Percentiles rank a stretch among this genome's conserved stretches.
phyloP scores from a whole-genome alignment of 495 filamentous ascomycete species.

The Diplogelasinospora grovesii region DNA sequence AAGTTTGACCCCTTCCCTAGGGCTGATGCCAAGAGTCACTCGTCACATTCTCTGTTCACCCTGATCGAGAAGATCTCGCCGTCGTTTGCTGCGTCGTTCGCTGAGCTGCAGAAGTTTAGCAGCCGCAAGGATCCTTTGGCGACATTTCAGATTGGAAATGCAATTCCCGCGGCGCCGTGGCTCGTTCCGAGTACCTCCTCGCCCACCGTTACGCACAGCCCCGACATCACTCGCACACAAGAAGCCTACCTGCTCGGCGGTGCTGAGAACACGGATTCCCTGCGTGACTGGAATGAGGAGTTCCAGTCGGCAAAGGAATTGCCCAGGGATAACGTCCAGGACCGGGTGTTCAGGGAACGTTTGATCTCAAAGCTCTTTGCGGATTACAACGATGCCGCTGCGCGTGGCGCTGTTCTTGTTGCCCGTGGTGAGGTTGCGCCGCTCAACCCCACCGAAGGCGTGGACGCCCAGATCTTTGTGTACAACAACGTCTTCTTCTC shows the following conservation, averaged over 20 bases:
- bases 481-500: constrained; percentile 99
- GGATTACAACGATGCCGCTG: constrained; percentile 93
- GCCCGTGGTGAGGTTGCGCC: constrained; percentile 89
- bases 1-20: constrained; percentile 89
- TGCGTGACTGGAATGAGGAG: constrained; percentile 99
- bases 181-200: constrained; percentile 64
- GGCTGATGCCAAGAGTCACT: constrained; percentile 59
- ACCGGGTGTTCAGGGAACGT: constrained; percentile 92
- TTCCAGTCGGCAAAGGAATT: constrained; percentile 95
- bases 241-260: constrained; percentile 87
- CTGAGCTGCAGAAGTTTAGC: constrained; percentile 69
- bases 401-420: constrained; percentile 86
- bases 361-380: constrained; percentile 93
- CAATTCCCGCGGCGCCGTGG: constrained; percentile 90
- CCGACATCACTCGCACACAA: constrained; percentile 84
- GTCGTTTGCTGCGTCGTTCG: constrained; percentile 69
- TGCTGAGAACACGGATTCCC: constrained; percentile 83
- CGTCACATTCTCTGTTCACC: constrained; percentile 79
- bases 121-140: constrained; percentile 78
- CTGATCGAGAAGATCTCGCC: constrained; percentile 73
- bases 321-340: constrained; percentile 85
- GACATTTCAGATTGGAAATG: constrained; percentile 91
- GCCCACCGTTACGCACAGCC: constrained; percentile 58
- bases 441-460: constrained; percentile 90
- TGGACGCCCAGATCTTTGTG: constrained; percentile 95